These are phyloP conservation scores for Neonectria coccinea DNA, from an alignment of 2,329 filamentous ascomycete species.

Conservation along the genomic window DNA sequence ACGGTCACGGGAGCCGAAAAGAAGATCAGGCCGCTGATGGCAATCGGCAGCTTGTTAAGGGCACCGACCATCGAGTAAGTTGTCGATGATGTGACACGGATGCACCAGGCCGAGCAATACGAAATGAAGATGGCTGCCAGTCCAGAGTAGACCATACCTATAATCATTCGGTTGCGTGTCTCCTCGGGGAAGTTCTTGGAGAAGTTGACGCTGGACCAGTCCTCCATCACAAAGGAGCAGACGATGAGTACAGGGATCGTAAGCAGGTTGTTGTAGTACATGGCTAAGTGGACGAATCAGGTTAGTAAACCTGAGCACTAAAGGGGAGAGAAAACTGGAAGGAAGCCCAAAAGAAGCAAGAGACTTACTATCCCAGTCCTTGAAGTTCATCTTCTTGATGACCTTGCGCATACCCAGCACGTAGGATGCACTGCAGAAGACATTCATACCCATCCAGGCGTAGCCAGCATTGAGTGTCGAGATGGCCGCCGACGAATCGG, in stretches of 20 bases:
- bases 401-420: constrained; percentile 95
- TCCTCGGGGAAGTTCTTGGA: constrained; percentile 88
- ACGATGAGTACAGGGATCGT: constrained; percentile 92
- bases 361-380: constrained; percentile 96
- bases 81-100: constrained; percentile 95
- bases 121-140: constrained; percentile 96
- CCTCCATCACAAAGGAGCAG: constrained; percentile 84
- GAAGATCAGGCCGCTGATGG: constrained; percentile 91
- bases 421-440: constrained; percentile 92
- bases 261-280: constrained; percentile 99
- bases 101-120: constrained; percentile 99
- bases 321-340: not conserved
- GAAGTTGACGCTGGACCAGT: constrained; percentile 91
- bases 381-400: constrained; percentile 99
- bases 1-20: constrained; percentile 95
- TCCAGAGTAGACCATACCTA: constrained; percentile 94
- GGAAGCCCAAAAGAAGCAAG: not conserved
- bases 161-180: constrained; percentile 80
- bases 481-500: constrained; percentile 78
- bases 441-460: constrained; percentile 98
- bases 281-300: constrained; percentile 69
- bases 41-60: constrained; percentile 97
- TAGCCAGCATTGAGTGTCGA: constrained; percentile 95
- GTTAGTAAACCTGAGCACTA: constrained; percentile 46
- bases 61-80: constrained; percentile 99